Evolutionary conservation across 768 basidiomycete species (phyloP), one percentile per base, ranked within the genome.

Genomic region (Boletus rubescentipes): DNA sequence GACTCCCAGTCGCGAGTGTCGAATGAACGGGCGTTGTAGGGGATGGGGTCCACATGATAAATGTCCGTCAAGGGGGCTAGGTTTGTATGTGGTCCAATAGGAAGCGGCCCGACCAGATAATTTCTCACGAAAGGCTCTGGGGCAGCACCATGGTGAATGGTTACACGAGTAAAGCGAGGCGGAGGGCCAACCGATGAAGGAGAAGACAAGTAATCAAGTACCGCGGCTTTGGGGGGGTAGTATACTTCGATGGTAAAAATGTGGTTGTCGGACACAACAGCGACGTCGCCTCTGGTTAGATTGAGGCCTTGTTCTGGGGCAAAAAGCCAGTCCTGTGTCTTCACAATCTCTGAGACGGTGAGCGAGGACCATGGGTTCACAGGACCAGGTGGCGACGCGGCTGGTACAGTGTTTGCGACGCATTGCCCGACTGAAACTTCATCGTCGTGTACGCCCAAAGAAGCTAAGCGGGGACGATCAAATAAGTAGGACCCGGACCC

Each of bases 81-180:
- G 3, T 38, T 62, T 6, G 82, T 81, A 15, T 65, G 48, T 5
- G 56, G 43, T 31, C 72, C 64, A 18, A 82, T 61, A 5, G 84
- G 83, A 9, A 86, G 70, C 1, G 84, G 84, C 0, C 84, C 84
- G 16, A 86, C 76, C 9, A 84, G 67, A 59, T 84, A 83, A 59
- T 84, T 81, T 51, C 68, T 72, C 34, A 84, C 75, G n/a, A 68
- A 61, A 10, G 81, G 80, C 11, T 66, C 69, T 5, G 57, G 55
- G 12, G 60, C 63, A 11, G 72, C 72, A 23, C 80, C 82, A 62
- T 81, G 77, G 55, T 81, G 77, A 44, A 85, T 69, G 26, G 75
- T 75, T n/a, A 79, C 79, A 46, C 76, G 72, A 6, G 83, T 80
- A 55, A 72, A 78, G 34, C 72, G 66, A 32, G 68, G 58, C 0